Evolutionary conservation across 345 rosid species (phyloP).

Genomic region (Salix suchowensis): DNA sequence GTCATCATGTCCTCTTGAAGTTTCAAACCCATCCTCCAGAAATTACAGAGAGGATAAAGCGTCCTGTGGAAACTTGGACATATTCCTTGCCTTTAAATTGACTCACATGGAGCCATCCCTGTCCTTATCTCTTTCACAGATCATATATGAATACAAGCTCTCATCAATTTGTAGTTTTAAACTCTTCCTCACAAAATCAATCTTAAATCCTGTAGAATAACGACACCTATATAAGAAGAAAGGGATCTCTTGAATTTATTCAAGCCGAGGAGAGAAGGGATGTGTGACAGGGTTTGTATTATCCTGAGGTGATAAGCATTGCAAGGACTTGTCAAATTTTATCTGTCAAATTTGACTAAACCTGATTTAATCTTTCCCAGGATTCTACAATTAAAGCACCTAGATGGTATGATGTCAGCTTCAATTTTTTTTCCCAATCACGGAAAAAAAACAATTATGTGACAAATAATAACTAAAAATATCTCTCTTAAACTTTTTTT

Average conservation of each 20-base stretch:
- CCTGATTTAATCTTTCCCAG: no score
- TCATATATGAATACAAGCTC: background rate
- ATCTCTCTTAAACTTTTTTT: no score
- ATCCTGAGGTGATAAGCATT: no score
- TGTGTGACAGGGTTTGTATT: no score
- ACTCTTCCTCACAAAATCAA: background rate
- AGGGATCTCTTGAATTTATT: background rate
- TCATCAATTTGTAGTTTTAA: background rate
- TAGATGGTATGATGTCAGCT: no score
- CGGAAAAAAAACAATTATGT: no score
- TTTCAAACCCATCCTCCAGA: background rate
- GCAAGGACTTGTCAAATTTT: no score
- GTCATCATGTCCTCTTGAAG: background rate
- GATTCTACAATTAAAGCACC: no score
- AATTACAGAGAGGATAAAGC: background rate
- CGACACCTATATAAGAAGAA: background rate
- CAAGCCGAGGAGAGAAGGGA: no score
- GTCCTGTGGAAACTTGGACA: background rate
- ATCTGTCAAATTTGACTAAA: no score
- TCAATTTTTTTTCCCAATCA: no score
- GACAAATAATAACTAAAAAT: no score
- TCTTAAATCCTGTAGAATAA: background rate
- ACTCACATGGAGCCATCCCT: background rate
- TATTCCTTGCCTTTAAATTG: slow-evolving; percentile 15
- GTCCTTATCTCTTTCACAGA: background rate